Evolutionary conservation across 768 basidiomycete species (phyloP), one percentile per base, ranked within the genome.

Genomic region (Coprinopsis marcescibilis): DNA sequence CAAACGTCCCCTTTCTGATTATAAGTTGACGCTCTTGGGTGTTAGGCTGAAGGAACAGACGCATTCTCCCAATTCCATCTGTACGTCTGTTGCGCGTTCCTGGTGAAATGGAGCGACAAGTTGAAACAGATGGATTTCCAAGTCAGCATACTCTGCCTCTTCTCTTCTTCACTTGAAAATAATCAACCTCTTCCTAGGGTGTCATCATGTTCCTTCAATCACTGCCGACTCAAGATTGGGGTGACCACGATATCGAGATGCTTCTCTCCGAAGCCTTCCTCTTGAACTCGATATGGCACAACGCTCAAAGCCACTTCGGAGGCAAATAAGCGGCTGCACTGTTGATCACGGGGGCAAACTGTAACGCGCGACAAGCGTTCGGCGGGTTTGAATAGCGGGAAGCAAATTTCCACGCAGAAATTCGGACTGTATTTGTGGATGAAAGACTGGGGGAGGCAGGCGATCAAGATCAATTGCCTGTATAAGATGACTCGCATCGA

Each of bases 181-280:
- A 3, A 25, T 8, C 30, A 35, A 49, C 43, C 35, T 43, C 24
- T 19, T 32, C 20, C 29, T 45, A 98, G 95, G 93, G 91, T 47
- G 94, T 98, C 62, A 98, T 99, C 63, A 98, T 99, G 87, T 99
- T 96, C 69, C 75, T 99, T 11, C 91, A 94, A 61, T 91, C 87
- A 1, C 74, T 91, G 3, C 91, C 91, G 12, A 94, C 91, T 4
- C 89, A 93, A 60, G 81, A 78, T 45, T 99, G 96, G 96, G 82
- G 85, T 17, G 94, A 98, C 62, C 87, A 94, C 57, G 92, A 98
- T 59, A 85, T 98, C 37, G 92, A 97, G 60, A 78, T 98, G 69
- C 78, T 99, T 26, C 80, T 99, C 37, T 90, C 88, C 57, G 90
- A 97, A 66, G 95, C 96, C 1, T 99, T 95, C 60, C 87, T 98